phyloP scores from a whole-genome alignment of 1,139 yeast genomes.

The Debaryomycetaceae sp. region DNA sequence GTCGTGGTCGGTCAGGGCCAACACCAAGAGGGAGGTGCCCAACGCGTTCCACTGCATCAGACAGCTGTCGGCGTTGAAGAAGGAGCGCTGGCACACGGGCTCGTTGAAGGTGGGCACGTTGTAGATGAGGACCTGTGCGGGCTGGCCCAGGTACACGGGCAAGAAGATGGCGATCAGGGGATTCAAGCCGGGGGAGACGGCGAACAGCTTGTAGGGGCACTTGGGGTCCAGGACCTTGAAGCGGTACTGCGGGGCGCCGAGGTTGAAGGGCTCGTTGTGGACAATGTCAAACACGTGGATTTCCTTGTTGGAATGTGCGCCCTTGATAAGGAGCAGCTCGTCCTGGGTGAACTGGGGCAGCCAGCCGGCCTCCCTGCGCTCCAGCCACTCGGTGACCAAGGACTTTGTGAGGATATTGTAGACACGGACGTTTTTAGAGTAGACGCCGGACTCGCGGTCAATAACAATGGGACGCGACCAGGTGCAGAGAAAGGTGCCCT shows the following conservation, averaged over 20 bases:
- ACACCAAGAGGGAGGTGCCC: constrained; percentile 89
- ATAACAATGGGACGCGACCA: constrained; percentile 81
- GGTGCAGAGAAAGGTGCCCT: constrained; percentile 73
- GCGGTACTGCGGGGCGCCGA: constrained; percentile 47
- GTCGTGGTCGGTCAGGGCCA: constrained; percentile 94
- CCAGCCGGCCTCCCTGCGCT: constrained; percentile 86
- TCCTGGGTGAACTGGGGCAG: constrained; percentile 79
- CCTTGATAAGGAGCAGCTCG: constrained; percentile 59
- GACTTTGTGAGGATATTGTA: constrained; percentile 44
- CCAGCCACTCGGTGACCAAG: constrained; percentile 57
- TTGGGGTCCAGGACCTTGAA: constrained; percentile 53
- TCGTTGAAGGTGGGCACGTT: constrained; percentile 64
- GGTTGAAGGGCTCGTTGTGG: constrained; percentile 28
- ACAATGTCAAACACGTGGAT: constrained; percentile 60
- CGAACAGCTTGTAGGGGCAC: constrained; percentile 41
- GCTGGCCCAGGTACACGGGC: constrained; percentile 77
- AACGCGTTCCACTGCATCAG: constrained; percentile 86
- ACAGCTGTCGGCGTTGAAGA: constrained; percentile 93
- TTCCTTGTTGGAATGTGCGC: constrained; percentile 45
- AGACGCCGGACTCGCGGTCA: constrained; percentile 53
- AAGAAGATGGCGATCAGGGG: constrained; percentile 89
- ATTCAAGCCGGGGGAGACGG: constrained; percentile 77
- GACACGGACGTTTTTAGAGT: constrained; percentile 67
- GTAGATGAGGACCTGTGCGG: constrained; percentile 81
- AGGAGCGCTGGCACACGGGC: constrained; percentile 77